Percentiles rank a stretch among this genome's conserved stretches.
Evolutionary conservation across 2,329 filamentous ascomycete species (phyloP).

Genomic region (Drechslerella dactyloides): DNA sequence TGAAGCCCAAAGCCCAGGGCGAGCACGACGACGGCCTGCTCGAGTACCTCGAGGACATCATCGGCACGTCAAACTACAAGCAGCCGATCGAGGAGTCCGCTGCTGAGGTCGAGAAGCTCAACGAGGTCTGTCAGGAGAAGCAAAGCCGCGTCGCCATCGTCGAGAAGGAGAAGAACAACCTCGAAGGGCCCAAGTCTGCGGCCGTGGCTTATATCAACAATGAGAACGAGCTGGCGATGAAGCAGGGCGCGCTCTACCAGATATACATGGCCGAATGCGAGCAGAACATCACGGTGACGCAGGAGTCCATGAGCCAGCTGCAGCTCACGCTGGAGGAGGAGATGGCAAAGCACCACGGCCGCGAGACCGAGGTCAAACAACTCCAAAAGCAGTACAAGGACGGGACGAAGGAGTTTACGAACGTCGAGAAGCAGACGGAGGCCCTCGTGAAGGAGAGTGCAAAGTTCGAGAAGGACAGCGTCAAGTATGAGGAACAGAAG

Average conservation of each 20-base stretch:
- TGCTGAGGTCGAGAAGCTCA: slow-evolving; percentile 84
- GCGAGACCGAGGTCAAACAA: slow-evolving; percentile 85
- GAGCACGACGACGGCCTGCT: slow-evolving; percentile 96
- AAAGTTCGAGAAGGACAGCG: slow-evolving; percentile 92
- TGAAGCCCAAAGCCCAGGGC: slow-evolving; percentile 94
- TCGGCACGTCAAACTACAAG: slow-evolving; percentile 98
- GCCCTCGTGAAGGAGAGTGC: slow-evolving; percentile 82
- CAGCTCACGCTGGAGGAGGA: slow-evolving; percentile 85
- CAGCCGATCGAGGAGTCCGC: slow-evolving; percentile 93
- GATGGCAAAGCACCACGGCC: slow-evolving; percentile 87
- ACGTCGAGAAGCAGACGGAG: slow-evolving; percentile 78
- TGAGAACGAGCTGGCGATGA: slow-evolving; percentile 88
- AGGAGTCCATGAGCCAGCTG: slow-evolving; percentile 89
- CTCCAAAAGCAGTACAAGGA: slow-evolving; percentile 83
- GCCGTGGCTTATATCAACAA: slow-evolving; percentile 86
- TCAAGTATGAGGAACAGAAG: slow-evolving; percentile 97
- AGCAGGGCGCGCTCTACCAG: slow-evolving; percentile 91
- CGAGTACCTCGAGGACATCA: slow-evolving; percentile 97
- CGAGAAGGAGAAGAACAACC: slow-evolving; percentile 89
- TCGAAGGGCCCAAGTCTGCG: slow-evolving; percentile 97
- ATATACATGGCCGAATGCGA: slow-evolving; percentile 86
- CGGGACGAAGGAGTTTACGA: slow-evolving; percentile 80
- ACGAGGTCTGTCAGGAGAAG: slow-evolving; percentile 95
- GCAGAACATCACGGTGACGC: slow-evolving; percentile 84
- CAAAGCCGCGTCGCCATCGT: slow-evolving; percentile 94